These are phyloP conservation scores for Phytophthora idaei DNA, from an alignment of 352 stramenopile genomes.

Conservation along the genomic window DNA sequence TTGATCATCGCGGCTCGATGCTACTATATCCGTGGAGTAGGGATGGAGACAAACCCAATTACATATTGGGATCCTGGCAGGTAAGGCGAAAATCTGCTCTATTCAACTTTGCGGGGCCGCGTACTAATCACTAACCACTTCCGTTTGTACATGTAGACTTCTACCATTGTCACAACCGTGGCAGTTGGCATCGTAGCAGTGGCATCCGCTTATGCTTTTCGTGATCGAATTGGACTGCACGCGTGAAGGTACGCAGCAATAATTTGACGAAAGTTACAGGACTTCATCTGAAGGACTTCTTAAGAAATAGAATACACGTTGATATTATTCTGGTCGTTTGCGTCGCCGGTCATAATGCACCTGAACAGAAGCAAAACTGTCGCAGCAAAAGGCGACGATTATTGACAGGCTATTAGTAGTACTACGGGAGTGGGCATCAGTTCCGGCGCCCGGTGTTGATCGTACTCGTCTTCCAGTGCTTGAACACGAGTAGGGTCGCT, in stretches of 20 bases:
- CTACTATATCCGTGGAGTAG: conserved; percentile 2
- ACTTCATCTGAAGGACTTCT: not conserved
- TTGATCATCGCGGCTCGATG: not conserved
- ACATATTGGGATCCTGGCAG: conserved; percentile 28
- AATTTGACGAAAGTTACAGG: not conserved
- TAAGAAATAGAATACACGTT: conserved; percentile 38
- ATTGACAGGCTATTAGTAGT: conserved; percentile 7
- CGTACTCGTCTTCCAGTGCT: conserved; percentile 16
- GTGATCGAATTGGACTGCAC: conserved; percentile 32
- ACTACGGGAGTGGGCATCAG: conserved; percentile 7
- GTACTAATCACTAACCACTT: not conserved
- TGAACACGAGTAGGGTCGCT: conserved; percentile 13
- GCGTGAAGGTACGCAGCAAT: conserved; percentile 20
- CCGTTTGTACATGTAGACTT: conserved; percentile 22
- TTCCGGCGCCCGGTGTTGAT: not conserved
- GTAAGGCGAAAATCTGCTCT: conserved; percentile 16
- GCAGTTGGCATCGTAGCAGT: conserved; percentile 40
- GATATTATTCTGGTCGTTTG: conserved; percentile 16
- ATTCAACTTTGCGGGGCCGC: not conserved
- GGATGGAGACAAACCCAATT: conserved; percentile 18
- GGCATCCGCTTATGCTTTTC: conserved; percentile 38
- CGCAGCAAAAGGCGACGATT: conserved; percentile 8
- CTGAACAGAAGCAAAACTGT: conserved; percentile 27
- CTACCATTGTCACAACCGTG: conserved; percentile 33
- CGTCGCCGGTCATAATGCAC: not conserved